phyloP scores from a whole-genome alignment of 2,329 filamentous ascomycete genomes.

The Bimuria novae-zelandiae region DNA sequence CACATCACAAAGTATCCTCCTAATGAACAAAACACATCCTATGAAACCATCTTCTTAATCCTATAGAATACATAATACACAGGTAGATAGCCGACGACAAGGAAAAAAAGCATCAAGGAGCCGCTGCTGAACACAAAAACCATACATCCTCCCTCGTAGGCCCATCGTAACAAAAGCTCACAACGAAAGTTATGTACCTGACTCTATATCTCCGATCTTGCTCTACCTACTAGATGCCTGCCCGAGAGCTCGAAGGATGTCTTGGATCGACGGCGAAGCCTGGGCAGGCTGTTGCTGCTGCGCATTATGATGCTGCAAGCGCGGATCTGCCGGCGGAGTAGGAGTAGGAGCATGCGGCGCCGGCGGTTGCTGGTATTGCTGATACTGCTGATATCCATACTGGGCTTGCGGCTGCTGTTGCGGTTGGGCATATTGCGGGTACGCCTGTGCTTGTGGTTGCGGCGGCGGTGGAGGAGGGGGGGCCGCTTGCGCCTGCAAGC shows the following conservation, averaged over 20 bases:
- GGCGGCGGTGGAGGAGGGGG: conserved; percentile 22
- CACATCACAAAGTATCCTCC: no score
- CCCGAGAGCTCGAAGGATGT: conserved; percentile 37
- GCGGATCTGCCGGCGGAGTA: conserved; percentile 24
- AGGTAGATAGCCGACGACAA: no score
- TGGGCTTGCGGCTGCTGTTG: conserved; percentile 16
- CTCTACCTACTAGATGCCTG: conserved; percentile 2
- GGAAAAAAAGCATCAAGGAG: no score
- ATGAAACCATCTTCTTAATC: no score
- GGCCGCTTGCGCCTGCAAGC: conserved; percentile 10
- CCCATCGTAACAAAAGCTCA: no score
- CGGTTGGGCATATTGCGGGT: conserved; percentile 26
- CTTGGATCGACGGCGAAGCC: conserved; percentile 31
- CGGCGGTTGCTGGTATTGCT: conserved; percentile 12
- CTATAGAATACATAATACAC: no score
- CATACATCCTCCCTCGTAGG: no score
- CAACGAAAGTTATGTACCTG: no score
- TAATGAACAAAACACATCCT: no score
- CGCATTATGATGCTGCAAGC: conserved; percentile 13
- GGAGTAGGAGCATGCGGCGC: conserved; percentile 25
- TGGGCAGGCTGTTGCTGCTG: conserved; percentile 21
- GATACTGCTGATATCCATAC: conserved; percentile 28
- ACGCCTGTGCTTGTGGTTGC: conserved; percentile 16
- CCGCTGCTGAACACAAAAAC: no score
- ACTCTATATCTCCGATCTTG: no score